phyloP scores from a whole-genome alignment of 202 grass and related monocot genomes.

The Cymbopogon flexuosus region DNA sequence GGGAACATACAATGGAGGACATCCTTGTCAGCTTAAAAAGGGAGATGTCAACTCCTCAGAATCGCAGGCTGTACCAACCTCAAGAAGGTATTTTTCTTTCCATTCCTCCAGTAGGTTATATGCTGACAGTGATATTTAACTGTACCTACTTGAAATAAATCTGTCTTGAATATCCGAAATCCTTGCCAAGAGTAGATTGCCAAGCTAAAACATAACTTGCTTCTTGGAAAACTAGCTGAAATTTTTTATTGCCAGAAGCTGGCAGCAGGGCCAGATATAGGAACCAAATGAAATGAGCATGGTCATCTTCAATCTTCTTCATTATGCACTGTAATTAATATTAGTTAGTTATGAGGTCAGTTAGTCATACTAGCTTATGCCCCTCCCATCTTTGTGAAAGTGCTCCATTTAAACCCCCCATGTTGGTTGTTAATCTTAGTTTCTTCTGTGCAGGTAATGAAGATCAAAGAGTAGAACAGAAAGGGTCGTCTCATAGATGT shows the following conservation, averaged over 20 bases:
- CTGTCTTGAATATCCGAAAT: not conserved
- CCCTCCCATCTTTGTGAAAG: not conserved
- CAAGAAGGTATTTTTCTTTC: conserved; percentile 55
- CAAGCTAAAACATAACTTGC: not conserved
- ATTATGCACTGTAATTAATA: not conserved
- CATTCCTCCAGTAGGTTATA: conserved; percentile 5
- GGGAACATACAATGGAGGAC: conserved; percentile 86
- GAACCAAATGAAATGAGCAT: not conserved
- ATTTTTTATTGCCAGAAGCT: not conserved
- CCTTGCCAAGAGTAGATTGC: conserved; percentile 15
- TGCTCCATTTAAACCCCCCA: not conserved
- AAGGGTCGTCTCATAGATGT: conserved; percentile 57
- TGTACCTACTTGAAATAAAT: not conserved
- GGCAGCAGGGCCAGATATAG: not conserved
- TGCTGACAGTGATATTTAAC: not conserved
- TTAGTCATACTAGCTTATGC: not conserved
- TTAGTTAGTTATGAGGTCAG: not conserved
- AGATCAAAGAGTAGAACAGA: conserved; percentile 72
- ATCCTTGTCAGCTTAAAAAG: conserved; percentile 68
- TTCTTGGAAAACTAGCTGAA: not conserved
- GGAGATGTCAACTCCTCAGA: conserved; percentile 79
- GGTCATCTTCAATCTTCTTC: not conserved
- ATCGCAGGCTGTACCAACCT: conserved; percentile 74
- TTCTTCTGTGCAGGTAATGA: conserved; percentile 52
- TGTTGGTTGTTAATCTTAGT: not conserved